phyloP scores from a whole-genome alignment of 1,284 basidiomycete species.

The Apiotrichum laibachii region DNA sequence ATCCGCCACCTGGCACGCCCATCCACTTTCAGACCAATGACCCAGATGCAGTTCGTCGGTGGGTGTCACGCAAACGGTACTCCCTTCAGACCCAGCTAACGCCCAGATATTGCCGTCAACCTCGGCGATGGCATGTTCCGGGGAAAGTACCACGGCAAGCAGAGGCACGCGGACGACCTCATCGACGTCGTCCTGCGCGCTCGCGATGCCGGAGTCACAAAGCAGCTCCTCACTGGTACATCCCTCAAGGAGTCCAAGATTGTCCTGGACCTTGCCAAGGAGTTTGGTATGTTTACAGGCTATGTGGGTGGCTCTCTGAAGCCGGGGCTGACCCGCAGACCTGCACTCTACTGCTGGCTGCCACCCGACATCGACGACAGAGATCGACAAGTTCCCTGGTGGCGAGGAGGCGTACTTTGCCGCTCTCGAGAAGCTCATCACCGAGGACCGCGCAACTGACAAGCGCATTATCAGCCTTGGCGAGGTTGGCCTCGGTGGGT shows the following conservation, averaged over 20 bases:
- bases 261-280: constrained; percentile 63
- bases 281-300: constrained; percentile 55
- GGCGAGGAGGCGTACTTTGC: constrained; percentile 66
- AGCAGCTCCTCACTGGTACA: constrained; percentile 79
- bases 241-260: constrained; percentile 65
- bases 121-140: constrained; percentile 54
- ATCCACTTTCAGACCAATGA: no score
- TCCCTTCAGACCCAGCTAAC: no score
- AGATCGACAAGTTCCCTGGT: constrained; percentile 64
- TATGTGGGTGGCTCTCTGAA: not conserved
- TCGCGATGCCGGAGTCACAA: constrained; percentile 63
- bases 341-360: constrained; percentile 78
- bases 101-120: constrained; percentile 55
- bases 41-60: constrained; percentile 19
- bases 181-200: constrained; percentile 63
- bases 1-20: no score
- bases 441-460: constrained; percentile 57
- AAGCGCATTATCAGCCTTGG: constrained; percentile 72
- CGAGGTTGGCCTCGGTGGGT: constrained; percentile 76
- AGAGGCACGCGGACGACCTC: constrained; percentile 63
- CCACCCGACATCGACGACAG: constrained; percentile 77
- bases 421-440: constrained; percentile 61
- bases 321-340: constrained; percentile 47
- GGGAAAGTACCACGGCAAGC: constrained; percentile 54
- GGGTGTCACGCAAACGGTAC: no score